These are phyloP conservation scores for Globisporangium perplexum DNA, from an alignment of 352 stramenopile species.

Conservation along the genomic window DNA sequence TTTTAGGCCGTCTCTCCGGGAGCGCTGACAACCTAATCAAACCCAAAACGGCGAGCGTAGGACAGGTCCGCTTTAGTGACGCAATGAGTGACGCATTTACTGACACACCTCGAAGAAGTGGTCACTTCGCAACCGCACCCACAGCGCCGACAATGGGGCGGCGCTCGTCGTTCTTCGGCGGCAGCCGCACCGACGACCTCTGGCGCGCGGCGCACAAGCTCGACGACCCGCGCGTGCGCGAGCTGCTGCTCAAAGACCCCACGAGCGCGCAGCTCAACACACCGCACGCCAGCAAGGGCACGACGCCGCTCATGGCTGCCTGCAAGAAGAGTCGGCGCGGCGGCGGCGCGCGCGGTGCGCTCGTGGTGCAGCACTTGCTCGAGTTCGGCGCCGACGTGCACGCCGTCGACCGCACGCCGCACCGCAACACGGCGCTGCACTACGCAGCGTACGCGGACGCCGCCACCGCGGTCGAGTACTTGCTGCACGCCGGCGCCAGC, in stretches of 20 bases:
- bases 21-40: too few relatives aligned
- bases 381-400: slow-evolving; percentile 48
- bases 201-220: slow-evolving; percentile 14
- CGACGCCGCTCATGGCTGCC: slow-evolving; percentile 69
- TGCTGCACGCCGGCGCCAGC: slow-evolving; percentile 43
- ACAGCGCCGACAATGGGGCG: slow-evolving; percentile 12
- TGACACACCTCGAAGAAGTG: too few relatives aligned
- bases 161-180: slow-evolving; percentile 1
- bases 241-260: slow-evolving; percentile 10
- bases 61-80: too few relatives aligned
- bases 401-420: slow-evolving; percentile 25
- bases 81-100: too few relatives aligned
- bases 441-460: slow-evolving; percentile 55
- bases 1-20: too few relatives aligned
- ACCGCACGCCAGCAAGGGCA: slow-evolving; percentile 40
- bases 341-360: slow-evolving; percentile 3
- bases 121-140: too few relatives aligned
- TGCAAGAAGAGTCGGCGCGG: slow-evolving; percentile 30
- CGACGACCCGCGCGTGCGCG: slow-evolving; percentile 10
- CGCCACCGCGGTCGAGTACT: slow-evolving; percentile 37
- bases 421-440: slow-evolving; percentile 61
- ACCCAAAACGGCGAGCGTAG: too few relatives aligned
- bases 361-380: slow-evolving; percentile 46
- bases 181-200: slow-evolving; percentile 7
- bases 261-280: slow-evolving; percentile 19